Evolutionary conservation across 306 rosid genomes (phyloP).

Genomic region (Fagus crenata): DNA sequence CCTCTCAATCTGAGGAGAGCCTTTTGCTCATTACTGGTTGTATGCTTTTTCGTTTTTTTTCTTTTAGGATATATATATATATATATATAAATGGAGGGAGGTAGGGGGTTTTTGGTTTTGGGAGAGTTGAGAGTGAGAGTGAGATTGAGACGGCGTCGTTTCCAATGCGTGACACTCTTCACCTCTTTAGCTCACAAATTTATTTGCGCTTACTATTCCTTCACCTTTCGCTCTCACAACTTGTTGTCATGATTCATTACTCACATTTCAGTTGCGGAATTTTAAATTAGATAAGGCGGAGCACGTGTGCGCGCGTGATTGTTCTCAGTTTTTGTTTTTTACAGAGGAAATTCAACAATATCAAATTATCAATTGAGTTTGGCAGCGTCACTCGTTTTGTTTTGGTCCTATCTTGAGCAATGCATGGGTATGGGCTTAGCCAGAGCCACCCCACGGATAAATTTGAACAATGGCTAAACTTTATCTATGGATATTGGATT

Average conservation of each 20-base stretch:
- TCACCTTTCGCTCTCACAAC: conserved; percentile 60
- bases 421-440: too few relatives aligned
- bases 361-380: too few relatives aligned
- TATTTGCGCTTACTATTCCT: conserved; percentile 49
- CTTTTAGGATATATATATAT: background rate
- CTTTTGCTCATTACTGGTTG: conserved; percentile 9
- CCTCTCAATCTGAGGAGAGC: conserved; percentile 15
- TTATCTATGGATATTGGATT: too few relatives aligned
- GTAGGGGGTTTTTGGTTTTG: conserved; percentile 18
- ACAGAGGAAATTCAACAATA: too few relatives aligned
- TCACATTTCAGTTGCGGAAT: too few relatives aligned
- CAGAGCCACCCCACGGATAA: too few relatives aligned
- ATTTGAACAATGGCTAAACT: too few relatives aligned
- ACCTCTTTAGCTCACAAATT: conserved; percentile 44
- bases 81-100: conserved; percentile 55
- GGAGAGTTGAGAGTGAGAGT: background rate
- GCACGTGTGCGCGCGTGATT: conserved; percentile 40
- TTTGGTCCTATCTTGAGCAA: too few relatives aligned
- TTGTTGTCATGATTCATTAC: too few relatives aligned
- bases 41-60: background rate
- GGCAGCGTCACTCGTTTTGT: too few relatives aligned
- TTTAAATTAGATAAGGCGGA: conserved; percentile 25
- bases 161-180: conserved; percentile 24
- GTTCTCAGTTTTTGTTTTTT: too few relatives aligned
- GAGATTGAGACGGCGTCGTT: conserved; percentile 46